Conservation (phyloP, 148 eudicot species). For the Diospyros kaki region DNA sequence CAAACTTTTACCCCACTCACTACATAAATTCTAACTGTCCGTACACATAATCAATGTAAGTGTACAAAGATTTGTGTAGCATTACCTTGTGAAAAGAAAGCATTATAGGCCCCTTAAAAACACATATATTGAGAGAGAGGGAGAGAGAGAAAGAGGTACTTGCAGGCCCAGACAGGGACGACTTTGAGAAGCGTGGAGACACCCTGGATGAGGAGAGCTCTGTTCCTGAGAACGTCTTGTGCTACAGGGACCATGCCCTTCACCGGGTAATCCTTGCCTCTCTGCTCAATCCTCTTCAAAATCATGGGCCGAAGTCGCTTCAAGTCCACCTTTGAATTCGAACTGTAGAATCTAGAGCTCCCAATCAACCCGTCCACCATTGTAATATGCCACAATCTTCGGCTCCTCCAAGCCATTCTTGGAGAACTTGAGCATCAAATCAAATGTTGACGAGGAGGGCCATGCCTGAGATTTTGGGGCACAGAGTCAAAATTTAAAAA, state of each 20-base stretch:
- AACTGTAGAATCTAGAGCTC: slow-evolving; percentile 18
- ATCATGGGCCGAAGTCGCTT: slow-evolving; percentile 76
- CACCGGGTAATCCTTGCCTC: slow-evolving; percentile 58
- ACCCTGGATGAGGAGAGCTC: slow-evolving; percentile 47
- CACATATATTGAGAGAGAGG: not conserved
- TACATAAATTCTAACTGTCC: too few relatives aligned
- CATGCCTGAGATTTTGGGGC: too few relatives aligned
- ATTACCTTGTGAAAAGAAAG: too few relatives aligned
- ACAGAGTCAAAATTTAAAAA: too few relatives aligned
- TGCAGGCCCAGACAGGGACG: slow-evolving; percentile 67
- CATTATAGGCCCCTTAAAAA: too few relatives aligned
- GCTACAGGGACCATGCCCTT: slow-evolving; percentile 68
- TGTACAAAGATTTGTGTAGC: too few relatives aligned
- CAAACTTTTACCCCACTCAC: too few relatives aligned
- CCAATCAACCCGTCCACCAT: slow-evolving; percentile 7
- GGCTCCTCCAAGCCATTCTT: slow-evolving; percentile 12
- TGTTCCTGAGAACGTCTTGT: slow-evolving; percentile 53
- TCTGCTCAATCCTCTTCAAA: slow-evolving; percentile 56
- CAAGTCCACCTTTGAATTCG: slow-evolving; percentile 37
- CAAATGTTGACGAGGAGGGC: too few relatives aligned
- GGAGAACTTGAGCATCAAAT: too few relatives aligned
- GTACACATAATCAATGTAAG: too few relatives aligned
- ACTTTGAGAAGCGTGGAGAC: slow-evolving; percentile 59
- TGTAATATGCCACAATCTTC: slow-evolving; percentile 1
- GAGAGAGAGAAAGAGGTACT: slow-evolving; percentile 34